These are phyloP conservation scores for Starmerella asiatica DNA, from an alignment of 805 yeast species.

Conservation along the genomic window DNA sequence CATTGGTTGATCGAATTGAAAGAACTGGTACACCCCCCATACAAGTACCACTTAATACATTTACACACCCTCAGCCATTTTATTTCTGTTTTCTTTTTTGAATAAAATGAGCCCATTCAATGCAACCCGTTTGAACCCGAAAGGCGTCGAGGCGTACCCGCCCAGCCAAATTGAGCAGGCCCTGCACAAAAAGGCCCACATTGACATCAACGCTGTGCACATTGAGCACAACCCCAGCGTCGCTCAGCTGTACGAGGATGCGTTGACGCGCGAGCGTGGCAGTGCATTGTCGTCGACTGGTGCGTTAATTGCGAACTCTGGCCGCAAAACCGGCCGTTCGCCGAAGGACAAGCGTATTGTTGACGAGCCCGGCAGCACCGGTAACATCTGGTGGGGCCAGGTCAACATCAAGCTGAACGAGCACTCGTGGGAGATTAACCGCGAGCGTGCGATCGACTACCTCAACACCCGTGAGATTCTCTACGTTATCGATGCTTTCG, in stretches of 20 bases:
- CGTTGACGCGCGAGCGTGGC: constrained; percentile 65
- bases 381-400: constrained; percentile 98
- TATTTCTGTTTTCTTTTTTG: too few species aligned
- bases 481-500: constrained; percentile 89
- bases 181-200: constrained; percentile 31
- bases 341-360: constrained; percentile 97
- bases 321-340: constrained; percentile 92
- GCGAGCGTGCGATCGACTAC: constrained; percentile 94
- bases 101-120: too few species aligned
- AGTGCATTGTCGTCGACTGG: constrained; percentile 88
- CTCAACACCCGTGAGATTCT: constrained; percentile 89
- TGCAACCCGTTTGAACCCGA: constrained; percentile 32
- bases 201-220: constrained; percentile 31
- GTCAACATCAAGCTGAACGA: constrained; percentile 91
- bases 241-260: constrained; percentile 89
- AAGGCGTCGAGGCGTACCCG: constrained; percentile 31
- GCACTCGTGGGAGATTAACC: constrained; percentile 86
- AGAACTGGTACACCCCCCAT: too few species aligned
- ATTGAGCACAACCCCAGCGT: constrained; percentile 76
- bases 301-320: constrained; percentile 90
- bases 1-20: too few species aligned
- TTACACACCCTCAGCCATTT: too few species aligned
- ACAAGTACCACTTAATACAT: too few species aligned
- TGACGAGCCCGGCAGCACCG: constrained; percentile 74
- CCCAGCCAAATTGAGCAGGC: constrained; percentile 31